Base-by-base conservation (phyloP, 2,329 filamentous ascomycete genomes). In the Nannizziopsis arthrosporioides region DNA sequence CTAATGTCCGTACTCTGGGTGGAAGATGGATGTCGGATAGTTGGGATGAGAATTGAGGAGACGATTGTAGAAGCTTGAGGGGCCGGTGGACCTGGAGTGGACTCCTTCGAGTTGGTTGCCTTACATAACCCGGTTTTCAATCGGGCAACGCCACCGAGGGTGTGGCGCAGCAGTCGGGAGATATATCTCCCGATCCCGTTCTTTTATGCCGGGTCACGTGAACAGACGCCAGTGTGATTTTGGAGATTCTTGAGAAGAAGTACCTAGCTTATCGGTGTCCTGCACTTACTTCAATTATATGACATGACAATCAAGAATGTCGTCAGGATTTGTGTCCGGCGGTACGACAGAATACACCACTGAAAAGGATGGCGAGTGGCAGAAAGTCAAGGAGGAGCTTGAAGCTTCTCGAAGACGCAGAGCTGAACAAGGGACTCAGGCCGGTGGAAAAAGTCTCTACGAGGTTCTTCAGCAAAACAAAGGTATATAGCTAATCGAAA, bases 381-480 rank as follows among this genome's bases (percentile, higher is more conserved):
- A 57, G 35, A 63, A 61, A 31, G 69, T 60, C 17, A 65, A 70
- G 49, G 60, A 67, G 12, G 70, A 73, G 51, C 54, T 73, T n/a
- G 67, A 72, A 56, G 67, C 68, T 44, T 68, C 70, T 42, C 61
- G 70, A 44, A 60, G 62, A 49, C 61, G 63, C 49, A 72, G 70
- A 55, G 65, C 67, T 9, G 67, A 71, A 32, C 56, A 68, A 47
- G 68, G 76, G 0, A 70, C 81, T 59, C 74, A 83, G 54, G 63
- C 70, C 47, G 68, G 61, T 1, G 70, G 71, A 17, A 73, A 72
- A 57, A 72, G 69, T 53, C 61, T 73, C 8, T 73, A 65, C 49
- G 71, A 73, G 39, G 65, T 73, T 35, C 54, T 73, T 15, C 64
- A 73, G 54, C 63, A 65, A 52, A 73, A 73, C 54, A 73, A 73